phyloP scores from a whole-genome alignment of 148 eudicot species.

The Talinum fruticosum region DNA sequence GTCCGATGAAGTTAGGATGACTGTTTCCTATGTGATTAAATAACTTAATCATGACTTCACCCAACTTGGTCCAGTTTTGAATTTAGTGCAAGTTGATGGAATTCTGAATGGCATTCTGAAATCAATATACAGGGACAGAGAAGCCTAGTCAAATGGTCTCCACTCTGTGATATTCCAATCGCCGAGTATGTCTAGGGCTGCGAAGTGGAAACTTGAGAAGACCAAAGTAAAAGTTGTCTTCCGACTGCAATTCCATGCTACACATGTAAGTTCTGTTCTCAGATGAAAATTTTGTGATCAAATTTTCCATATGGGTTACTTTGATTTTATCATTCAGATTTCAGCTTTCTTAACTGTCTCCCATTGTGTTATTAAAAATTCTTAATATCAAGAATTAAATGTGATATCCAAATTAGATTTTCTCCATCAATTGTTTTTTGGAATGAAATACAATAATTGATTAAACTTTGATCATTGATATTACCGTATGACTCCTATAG shows the following conservation, averaged over 20 bases:
- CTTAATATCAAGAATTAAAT: background rate
- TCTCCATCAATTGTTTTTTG: background rate
- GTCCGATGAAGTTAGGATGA: background rate
- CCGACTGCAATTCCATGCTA: constrained; percentile 93
- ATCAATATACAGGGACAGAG: constrained; percentile 2
- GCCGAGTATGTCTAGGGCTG: constrained; percentile 63
- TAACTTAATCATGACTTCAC: background rate
- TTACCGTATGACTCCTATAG: background rate
- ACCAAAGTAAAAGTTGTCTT: constrained; percentile 92
- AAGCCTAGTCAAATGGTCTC: constrained; percentile 23
- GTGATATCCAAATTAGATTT: constrained; percentile 2
- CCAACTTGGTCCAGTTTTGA: background rate
- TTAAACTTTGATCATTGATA: background rate
- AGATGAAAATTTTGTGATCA: background rate
- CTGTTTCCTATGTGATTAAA: background rate
- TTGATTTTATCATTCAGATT: background rate
- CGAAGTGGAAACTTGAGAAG: constrained; percentile 88
- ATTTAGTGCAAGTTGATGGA: background rate
- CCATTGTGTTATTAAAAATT: background rate
- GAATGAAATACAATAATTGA: background rate
- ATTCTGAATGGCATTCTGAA: background rate
- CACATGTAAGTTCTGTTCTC: constrained; percentile 65
- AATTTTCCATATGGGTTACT: background rate
- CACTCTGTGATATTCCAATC: constrained; percentile 31
- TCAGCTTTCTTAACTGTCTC: background rate